These are phyloP conservation scores for Helminthosporium solani DNA, from an alignment of 2,329 filamentous ascomycete species.

Conservation along the genomic window DNA sequence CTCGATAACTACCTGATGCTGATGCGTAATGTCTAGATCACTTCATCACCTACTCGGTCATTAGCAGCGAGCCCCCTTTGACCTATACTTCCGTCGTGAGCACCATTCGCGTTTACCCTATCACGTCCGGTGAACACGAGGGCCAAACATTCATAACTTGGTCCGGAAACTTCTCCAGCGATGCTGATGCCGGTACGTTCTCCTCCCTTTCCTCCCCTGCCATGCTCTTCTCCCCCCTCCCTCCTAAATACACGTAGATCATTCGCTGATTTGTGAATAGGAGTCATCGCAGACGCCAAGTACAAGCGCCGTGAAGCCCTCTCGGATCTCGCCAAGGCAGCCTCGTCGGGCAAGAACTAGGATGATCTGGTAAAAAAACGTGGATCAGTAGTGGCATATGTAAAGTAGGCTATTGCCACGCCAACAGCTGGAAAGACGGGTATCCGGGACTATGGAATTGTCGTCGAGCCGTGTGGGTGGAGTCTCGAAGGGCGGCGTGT, in stretches of 20 bases:
- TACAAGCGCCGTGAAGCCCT: conserved; percentile 74
- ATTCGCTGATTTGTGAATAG: conserved; percentile 45
- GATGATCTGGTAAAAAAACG: neutral
- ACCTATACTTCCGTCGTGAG: conserved; percentile 66
- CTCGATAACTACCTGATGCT: no score
- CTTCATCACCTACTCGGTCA: conserved; percentile 73
- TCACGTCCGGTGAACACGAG: conserved; percentile 66
- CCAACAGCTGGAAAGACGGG: no score
- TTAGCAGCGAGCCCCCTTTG: conserved; percentile 64
- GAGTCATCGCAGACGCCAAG: conserved; percentile 72
- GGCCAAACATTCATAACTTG: conserved; percentile 68
- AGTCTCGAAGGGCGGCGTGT: no score
- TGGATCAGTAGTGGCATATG: no score
- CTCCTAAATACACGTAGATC: no score
- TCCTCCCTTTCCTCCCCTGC: neutral
- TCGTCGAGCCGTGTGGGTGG: no score
- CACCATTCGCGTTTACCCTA: conserved; percentile 64
- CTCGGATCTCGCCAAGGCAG: conserved; percentile 61
- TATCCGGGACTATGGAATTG: no score
- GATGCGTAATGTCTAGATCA: conserved; percentile 57
- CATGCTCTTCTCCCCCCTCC: neutral
- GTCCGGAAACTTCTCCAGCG: conserved; percentile 68
- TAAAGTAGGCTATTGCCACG: neutral
- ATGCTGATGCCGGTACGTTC: conserved; percentile 66
- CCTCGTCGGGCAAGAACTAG: conserved; percentile 45